Evolutionary conservation across 345 rosid species (phyloP).

Genomic region (Bruguiera gymnorhiza): DNA sequence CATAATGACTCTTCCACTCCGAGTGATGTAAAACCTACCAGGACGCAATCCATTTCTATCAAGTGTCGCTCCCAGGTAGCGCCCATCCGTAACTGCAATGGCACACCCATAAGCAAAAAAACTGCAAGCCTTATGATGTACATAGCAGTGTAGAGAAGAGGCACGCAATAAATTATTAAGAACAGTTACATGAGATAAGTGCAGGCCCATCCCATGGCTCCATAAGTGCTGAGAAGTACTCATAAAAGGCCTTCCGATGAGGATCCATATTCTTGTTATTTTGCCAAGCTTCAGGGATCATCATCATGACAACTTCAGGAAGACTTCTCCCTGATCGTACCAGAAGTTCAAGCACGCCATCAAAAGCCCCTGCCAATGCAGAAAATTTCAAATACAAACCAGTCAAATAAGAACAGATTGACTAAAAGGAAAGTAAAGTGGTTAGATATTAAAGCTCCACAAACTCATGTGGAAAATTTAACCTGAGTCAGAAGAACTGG

Average conservation of each 20-base stretch:
- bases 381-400: conserved; percentile 17
- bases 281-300: conserved; percentile 99
- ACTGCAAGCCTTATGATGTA: conserved; percentile 46
- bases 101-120: conserved; percentile 10
- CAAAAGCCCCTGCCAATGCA: conserved; percentile 76
- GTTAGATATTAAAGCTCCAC: background rate
- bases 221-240: conserved; percentile 91
- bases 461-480: conserved; percentile 1
- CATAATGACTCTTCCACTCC: conserved; percentile 90
- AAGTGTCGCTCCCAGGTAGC: conserved; percentile 94
- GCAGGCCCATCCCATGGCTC: conserved; percentile 99
- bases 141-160: background rate
- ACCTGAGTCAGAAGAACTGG: conserved; percentile 99
- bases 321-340: conserved; percentile 98
- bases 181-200: conserved; percentile 84
- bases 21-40: conserved; percentile 88
- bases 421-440: conserved; percentile 19
- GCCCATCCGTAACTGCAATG: conserved; percentile 93
- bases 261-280: conserved; percentile 98
- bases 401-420: conserved; percentile 54
- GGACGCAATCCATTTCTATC: conserved; percentile 99
- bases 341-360: conserved; percentile 98
- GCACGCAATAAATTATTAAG: background rate
- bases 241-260: conserved; percentile 67
- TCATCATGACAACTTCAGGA: conserved; percentile 99